Percentiles rank a stretch among this genome's conserved stretches.
Evolutionary conservation across 495 filamentous ascomycete species (phyloP).

Genomic region (Platismatia glauca): DNA sequence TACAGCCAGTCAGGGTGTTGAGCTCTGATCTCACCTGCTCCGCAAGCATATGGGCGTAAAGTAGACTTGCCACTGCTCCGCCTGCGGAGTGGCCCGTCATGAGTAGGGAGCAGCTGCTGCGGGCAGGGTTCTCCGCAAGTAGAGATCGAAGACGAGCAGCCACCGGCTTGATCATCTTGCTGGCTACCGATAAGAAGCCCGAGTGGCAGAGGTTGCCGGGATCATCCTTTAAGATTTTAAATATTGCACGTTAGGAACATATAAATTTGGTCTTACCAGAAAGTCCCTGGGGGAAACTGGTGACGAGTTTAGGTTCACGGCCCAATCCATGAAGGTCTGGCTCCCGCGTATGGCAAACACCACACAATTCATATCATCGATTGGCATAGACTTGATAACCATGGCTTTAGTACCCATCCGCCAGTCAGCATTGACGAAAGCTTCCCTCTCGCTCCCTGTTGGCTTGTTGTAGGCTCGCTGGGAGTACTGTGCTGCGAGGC

Average conservation of each 20-base stretch:
- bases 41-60: conserved; percentile 72
- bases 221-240: conserved; percentile 47
- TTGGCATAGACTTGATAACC: conserved; percentile 67
- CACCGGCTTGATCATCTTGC: conserved; percentile 64
- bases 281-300: conserved; percentile 57
- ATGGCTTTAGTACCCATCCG: conserved; percentile 68
- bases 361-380: conserved; percentile 66
- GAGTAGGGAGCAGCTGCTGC: conserved; percentile 58
- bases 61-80: conserved; percentile 66
- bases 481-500: conserved; percentile 66
- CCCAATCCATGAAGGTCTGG: conserved; percentile 74
- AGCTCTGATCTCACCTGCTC: conserved; percentile 52
- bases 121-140: conserved; percentile 58
- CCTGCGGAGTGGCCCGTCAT: conserved; percentile 81
- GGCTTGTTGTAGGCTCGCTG: conserved; percentile 58
- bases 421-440: conserved; percentile 61
- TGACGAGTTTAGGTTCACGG: conserved; percentile 61
- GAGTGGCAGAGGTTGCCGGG: conserved; percentile 65
- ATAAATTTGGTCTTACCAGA: conserved; percentile 34
- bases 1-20: conserved; percentile 49
- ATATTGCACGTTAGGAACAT: background rate
- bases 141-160: conserved; percentile 57
- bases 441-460: conserved; percentile 45
- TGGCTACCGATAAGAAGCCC: conserved; percentile 66
- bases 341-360: conserved; percentile 75